Evolutionary conservation across 148 eudicot genomes (phyloP).

Genomic region (Fagopyrum esculentum): DNA sequence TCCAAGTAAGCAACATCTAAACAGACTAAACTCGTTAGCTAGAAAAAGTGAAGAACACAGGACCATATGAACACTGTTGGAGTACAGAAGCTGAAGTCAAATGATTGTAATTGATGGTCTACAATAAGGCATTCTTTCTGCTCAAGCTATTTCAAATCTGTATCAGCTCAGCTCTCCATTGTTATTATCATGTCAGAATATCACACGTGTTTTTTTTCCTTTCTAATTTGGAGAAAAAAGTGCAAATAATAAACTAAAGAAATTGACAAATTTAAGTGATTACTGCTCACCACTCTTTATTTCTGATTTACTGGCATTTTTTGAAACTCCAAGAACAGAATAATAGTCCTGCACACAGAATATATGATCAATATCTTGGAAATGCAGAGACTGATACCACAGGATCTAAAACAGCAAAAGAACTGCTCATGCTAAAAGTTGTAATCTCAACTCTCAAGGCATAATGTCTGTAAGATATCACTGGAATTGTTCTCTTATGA

Average conservation of each 20-base stretch:
- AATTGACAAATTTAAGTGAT: not conserved
- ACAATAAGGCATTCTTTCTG: not conserved
- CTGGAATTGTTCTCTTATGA: not conserved
- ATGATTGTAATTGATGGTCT: not conserved
- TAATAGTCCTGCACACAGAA: slow-evolving; percentile 62
- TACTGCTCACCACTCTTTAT: slow-evolving; percentile 78
- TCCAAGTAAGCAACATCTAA: not conserved
- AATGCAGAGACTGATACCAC: not conserved
- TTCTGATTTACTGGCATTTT: slow-evolving; percentile 79
- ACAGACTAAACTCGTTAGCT: not conserved
- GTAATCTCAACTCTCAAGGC: not conserved
- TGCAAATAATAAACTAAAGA: not conserved
- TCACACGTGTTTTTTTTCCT: not conserved
- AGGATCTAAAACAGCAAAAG: not conserved
- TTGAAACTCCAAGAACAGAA: slow-evolving; percentile 79
- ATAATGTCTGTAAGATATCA: not conserved
- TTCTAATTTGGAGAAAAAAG: not conserved
- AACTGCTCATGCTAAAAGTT: not conserved
- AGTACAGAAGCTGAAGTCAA: not conserved
- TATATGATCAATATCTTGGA: slow-evolving; percentile 1
- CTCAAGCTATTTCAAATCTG: not conserved
- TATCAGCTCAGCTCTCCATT: not conserved
- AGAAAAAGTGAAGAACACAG: not conserved
- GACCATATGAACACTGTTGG: not conserved
- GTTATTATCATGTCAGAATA: not conserved